Percentiles rank a stretch among this genome's conserved stretches.
These are phyloP conservation scores for Heritiera littoralis DNA, from an alignment of 345 rosid species.

Conservation along the genomic window DNA sequence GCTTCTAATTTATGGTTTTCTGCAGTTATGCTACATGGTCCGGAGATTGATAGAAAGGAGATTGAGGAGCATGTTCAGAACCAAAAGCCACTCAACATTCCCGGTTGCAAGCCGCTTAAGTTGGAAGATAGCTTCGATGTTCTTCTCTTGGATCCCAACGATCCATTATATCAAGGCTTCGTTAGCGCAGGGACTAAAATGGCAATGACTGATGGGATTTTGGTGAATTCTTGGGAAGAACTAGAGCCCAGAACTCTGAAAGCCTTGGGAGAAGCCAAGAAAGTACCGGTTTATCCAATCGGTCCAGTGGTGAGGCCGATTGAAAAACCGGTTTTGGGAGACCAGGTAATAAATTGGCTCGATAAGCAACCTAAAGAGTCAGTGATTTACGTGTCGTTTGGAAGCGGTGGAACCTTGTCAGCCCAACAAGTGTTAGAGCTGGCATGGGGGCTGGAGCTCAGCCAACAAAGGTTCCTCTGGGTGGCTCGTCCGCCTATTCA, in stretches of 20 bases:
- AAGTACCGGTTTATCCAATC: constrained; percentile 34
- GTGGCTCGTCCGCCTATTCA: constrained; percentile 33
- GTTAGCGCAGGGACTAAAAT: constrained; percentile 29
- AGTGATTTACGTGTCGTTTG: constrained; percentile 63
- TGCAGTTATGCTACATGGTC: constrained; percentile 31
- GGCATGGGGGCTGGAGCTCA: constrained; percentile 66
- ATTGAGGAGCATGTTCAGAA: constrained; percentile 30
- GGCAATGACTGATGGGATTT: constrained; percentile 43
- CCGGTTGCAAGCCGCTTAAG: constrained; percentile 48
- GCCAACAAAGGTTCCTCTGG: constrained; percentile 47
- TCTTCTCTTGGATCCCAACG: background rate
- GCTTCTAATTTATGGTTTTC: constrained; percentile 53
- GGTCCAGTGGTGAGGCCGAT: constrained; percentile 47
- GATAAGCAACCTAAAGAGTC: constrained; percentile 47
- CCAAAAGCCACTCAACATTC: constrained; percentile 38
- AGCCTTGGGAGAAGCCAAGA: constrained; percentile 27
- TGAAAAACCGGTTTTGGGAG: background rate
- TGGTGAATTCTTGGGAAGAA: constrained; percentile 55
- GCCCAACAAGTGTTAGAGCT: constrained; percentile 51
- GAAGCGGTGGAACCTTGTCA: constrained; percentile 69
- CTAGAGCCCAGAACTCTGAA: constrained; percentile 41
- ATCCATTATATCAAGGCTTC: constrained; percentile 18
- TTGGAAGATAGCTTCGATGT: constrained; percentile 27
- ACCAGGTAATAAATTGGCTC: constrained; percentile 44
- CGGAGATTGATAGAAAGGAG: constrained; percentile 27